Conservation (phyloP, 2,329 filamentous ascomycete species). For the Phyllosticta paracitricarpa region DNA sequence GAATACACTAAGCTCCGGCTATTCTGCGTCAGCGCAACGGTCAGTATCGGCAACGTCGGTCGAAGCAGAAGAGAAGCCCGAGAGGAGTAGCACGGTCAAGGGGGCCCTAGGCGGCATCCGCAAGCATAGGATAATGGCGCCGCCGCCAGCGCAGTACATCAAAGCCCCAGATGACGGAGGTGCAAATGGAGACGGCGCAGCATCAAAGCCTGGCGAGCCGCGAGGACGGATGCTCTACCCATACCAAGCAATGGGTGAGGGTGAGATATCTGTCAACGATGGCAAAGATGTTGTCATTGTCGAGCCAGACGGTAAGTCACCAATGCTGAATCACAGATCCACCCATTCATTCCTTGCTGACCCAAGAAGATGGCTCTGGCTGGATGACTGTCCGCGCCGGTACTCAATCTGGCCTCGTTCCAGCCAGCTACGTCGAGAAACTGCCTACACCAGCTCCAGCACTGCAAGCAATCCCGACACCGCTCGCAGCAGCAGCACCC, state of each 20-base stretch:
- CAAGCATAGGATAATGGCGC: conserved; percentile 72
- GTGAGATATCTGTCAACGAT: conserved; percentile 71
- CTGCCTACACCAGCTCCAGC: conserved; percentile 25
- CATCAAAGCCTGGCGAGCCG: conserved; percentile 40
- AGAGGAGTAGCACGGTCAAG: conserved; percentile 26
- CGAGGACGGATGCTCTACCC: conserved; percentile 82
- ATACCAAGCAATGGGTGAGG: conserved; percentile 71
- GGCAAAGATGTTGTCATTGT: conserved; percentile 64
- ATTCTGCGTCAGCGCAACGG: conserved; percentile 66
- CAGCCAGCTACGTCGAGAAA: conserved; percentile 73
- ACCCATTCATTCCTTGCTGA: neutral
- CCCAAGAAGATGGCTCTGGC: conserved; percentile 64
- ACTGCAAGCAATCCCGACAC: conserved; percentile 13
- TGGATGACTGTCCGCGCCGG: conserved; percentile 79
- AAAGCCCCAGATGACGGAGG: conserved; percentile 42
- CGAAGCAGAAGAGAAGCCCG: conserved; percentile 44
- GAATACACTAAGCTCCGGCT: conserved; percentile 69
- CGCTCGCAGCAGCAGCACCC: conserved; percentile 30
- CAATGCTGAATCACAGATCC: conserved; percentile 6
- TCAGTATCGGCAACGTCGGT: conserved; percentile 54
- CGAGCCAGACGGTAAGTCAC: conserved; percentile 72
- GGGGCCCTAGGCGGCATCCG: conserved; percentile 16
- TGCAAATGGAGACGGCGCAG: conserved; percentile 27
- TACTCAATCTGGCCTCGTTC: conserved; percentile 73
- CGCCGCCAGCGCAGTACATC: conserved; percentile 74